Conservation (phyloP, 768 basidiomycete species). For the Xerocomellus dryophilus region DNA sequence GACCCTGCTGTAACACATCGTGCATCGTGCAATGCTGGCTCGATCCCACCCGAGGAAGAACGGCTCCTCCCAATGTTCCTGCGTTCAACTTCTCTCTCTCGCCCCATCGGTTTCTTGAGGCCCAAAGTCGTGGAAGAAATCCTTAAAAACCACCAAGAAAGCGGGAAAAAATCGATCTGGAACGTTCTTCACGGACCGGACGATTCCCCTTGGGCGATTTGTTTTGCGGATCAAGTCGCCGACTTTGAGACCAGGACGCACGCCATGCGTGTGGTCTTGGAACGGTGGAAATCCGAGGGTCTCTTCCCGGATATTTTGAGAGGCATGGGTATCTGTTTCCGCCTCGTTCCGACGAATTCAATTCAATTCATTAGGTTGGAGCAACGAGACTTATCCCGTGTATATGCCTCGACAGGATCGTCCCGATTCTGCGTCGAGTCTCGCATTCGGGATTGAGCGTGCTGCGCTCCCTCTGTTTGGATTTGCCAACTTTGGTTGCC, state of each 20-base stretch:
- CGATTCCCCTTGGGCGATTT: constrained; percentile 18
- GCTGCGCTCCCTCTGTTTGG: constrained; percentile 45
- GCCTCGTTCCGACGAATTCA: neutral
- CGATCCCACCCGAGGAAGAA: constrained; percentile 13
- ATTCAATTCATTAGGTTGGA: constrained; percentile 18
- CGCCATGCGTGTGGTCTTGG: constrained; percentile 10
- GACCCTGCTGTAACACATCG: constrained; percentile 10
- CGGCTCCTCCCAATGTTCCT: constrained; percentile 22
- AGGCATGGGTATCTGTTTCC: constrained; percentile 4
- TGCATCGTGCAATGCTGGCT: constrained; percentile 18
- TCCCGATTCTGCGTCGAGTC: neutral
- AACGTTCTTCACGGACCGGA: constrained; percentile 15
- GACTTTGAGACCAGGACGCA: constrained; percentile 15
- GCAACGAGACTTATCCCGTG: constrained; percentile 25
- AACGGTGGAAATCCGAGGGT: constrained; percentile 15
- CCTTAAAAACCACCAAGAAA: constrained; percentile 7
- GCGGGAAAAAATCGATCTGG: constrained; percentile 15
- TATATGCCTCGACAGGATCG: constrained; percentile 18
- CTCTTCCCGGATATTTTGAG: constrained; percentile 22
- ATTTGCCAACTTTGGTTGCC: constrained; percentile 42
- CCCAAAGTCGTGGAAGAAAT: constrained; percentile 13
- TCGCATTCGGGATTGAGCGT: constrained; percentile 42
- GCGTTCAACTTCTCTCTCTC: constrained; percentile 3
- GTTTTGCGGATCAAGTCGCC: constrained; percentile 18
- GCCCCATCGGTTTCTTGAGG: constrained; percentile 21